Percentiles rank a stretch among this genome's conserved stretches.
These are phyloP conservation scores for Pleurotus platypus DNA, from an alignment of 768 basidiomycete genomes.

Conservation along the genomic window DNA sequence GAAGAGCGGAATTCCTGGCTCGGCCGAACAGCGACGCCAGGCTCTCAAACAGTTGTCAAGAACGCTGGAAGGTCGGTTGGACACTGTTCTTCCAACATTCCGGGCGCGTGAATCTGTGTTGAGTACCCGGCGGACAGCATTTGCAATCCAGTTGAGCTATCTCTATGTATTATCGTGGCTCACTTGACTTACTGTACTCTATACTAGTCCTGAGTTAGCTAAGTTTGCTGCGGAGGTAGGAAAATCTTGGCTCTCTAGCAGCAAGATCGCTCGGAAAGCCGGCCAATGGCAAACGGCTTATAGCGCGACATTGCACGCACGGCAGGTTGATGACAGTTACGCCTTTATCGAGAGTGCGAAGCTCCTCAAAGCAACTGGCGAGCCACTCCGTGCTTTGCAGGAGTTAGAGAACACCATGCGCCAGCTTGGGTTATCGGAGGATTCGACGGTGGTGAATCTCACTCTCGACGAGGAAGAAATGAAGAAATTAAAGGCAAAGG, in stretches of 20 bases:
- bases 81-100: slow-evolving; percentile 82
- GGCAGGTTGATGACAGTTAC: slow-evolving; percentile 65
- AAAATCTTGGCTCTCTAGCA: slow-evolving; percentile 84
- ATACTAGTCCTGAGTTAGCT: slow-evolving; percentile 25
- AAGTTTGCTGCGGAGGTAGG: slow-evolving; percentile 62
- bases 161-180: neutral
- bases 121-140: slow-evolving; percentile 85
- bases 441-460: slow-evolving; percentile 48
- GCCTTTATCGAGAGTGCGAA: slow-evolving; percentile 91
- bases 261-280: slow-evolving; percentile 95
- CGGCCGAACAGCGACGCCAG: slow-evolving; percentile 27
- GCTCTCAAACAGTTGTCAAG: slow-evolving; percentile 43
- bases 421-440: slow-evolving; percentile 42
- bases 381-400: slow-evolving; percentile 80
- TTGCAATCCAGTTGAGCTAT: slow-evolving; percentile 58
- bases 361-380: slow-evolving; percentile 73
- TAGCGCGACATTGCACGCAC: slow-evolving; percentile 89
- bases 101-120: slow-evolving; percentile 84
- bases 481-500: slow-evolving; percentile 70
- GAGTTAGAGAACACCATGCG: slow-evolving; percentile 79
- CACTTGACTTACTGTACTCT: slow-evolving; percentile 8
- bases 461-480: slow-evolving; percentile 51
- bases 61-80: slow-evolving; percentile 61
- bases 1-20: slow-evolving; percentile 22
- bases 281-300: slow-evolving; percentile 97